phyloP scores from a whole-genome alignment of 148 eudicot species.

The Pharnaceum exiguum region DNA sequence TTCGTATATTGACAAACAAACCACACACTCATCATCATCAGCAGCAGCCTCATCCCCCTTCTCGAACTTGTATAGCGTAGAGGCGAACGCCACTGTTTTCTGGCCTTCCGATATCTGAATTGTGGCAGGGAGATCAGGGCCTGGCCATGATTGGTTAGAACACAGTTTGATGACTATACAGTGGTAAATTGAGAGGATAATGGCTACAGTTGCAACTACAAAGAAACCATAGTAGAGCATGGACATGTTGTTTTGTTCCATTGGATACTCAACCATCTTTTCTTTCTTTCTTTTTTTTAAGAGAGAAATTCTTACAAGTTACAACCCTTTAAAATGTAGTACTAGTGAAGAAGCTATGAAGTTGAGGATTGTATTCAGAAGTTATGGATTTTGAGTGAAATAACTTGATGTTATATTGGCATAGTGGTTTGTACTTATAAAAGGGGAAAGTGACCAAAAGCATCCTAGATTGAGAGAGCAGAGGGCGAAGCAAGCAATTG shows the following conservation, averaged over 20 bases:
- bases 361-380: not conserved
- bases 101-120: not conserved
- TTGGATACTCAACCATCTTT: conserved; percentile 11
- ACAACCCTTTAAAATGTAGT: not conserved
- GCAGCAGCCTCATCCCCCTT: conserved; percentile 8
- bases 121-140: not conserved
- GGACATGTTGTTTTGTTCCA: conserved; percentile 17
- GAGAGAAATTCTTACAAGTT: not conserved
- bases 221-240: conserved; percentile 64
- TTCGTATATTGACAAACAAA: conserved; percentile 57
- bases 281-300: not conserved
- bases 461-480: not conserved
- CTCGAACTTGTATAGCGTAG: conserved; percentile 37
- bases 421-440: not conserved
- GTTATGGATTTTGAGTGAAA: not conserved
- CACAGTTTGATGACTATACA: conserved; percentile 42
- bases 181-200: conserved; percentile 45
- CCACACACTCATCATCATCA: conserved; percentile 38
- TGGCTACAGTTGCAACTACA: conserved; percentile 38
- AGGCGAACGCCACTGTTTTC: conserved; percentile 4
- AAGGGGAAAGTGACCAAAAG: not conserved
- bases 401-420: not conserved
- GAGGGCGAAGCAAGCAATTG: conserved; percentile 5
- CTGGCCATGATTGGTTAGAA: not conserved
- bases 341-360: not conserved